These are phyloP conservation scores for Macrophomina tecta DNA, from an alignment of 2,329 filamentous ascomycete species.

Conservation along the genomic window DNA sequence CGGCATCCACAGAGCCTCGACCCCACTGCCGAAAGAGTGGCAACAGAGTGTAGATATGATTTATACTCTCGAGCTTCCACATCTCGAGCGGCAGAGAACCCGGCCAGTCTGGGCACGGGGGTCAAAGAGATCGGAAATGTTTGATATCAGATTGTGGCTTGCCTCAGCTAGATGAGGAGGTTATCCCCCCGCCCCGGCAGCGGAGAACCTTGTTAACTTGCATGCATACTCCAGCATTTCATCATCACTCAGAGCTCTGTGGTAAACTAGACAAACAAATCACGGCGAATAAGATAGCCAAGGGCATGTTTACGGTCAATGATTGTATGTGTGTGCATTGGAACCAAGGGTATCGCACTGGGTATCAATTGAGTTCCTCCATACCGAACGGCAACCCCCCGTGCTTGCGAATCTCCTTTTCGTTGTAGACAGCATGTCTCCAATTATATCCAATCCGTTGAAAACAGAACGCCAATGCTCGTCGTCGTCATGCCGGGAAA, in stretches of 20 bases:
- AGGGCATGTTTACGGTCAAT: not conserved
- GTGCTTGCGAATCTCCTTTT: not conserved
- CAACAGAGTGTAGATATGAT: not conserved
- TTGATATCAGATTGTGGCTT: not conserved
- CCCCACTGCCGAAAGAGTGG: too few relatives aligned
- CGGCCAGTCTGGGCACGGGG: not conserved
- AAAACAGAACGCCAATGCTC: conserved; percentile 17
- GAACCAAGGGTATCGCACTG: not conserved
- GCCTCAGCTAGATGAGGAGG: conserved; percentile 5
- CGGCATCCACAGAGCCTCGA: too few relatives aligned
- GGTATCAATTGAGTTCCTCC: not conserved
- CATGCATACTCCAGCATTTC: not conserved
- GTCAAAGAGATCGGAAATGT: not conserved
- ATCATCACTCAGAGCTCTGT: not conserved
- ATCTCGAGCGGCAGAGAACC: not conserved
- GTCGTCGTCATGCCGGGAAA: not conserved
- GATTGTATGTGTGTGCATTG: not conserved
- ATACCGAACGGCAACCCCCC: not conserved
- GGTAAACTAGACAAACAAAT: not conserved
- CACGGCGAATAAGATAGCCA: not conserved
- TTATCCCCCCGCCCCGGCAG: not conserved
- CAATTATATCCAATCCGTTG: not conserved
- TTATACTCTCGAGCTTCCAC: conserved; percentile 3
- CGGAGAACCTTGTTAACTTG: not conserved
- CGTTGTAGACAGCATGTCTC: not conserved